phyloP scores from a whole-genome alignment of 2,329 filamentous ascomycete genomes.

The Diaporthe ampelina region DNA sequence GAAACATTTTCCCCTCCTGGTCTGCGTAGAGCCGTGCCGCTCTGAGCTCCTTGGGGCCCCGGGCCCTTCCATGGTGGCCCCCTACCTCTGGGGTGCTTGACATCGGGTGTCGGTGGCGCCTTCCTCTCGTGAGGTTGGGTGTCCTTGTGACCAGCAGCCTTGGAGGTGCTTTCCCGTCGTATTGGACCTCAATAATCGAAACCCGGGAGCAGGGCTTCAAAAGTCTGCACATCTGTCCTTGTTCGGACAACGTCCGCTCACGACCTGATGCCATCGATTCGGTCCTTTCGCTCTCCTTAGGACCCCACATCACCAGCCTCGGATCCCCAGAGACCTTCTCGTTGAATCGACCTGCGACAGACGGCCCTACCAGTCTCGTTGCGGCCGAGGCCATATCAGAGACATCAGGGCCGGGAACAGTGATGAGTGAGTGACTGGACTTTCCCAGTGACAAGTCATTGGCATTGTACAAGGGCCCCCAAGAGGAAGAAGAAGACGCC shows the following conservation, averaged over 20 bases:
- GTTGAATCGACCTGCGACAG: slow-evolving; percentile 11
- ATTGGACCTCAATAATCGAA: slow-evolving; percentile 2
- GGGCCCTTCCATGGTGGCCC: neutral
- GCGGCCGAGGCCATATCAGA: neutral
- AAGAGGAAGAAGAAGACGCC: neutral
- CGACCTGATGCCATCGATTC: slow-evolving; percentile 37
- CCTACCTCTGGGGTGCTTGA: neutral
- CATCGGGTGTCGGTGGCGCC: slow-evolving; percentile 32
- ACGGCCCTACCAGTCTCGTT: slow-evolving; percentile 7
- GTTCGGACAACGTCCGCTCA: slow-evolving; percentile 34
- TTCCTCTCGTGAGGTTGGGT: slow-evolving; percentile 30
- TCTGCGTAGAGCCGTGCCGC: too few relatives aligned
- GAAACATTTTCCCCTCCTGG: slow-evolving; percentile 3
- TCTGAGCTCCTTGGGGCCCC: too few relatives aligned
- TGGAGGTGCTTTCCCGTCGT: neutral
- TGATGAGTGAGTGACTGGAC: neutral
- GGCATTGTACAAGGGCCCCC: neutral
- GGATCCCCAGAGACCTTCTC: slow-evolving; percentile 33
- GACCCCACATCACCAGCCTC: slow-evolving; percentile 30
- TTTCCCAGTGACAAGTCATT: neutral
- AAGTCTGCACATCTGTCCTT: slow-evolving; percentile 21
- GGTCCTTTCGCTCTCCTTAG: slow-evolving; percentile 33
- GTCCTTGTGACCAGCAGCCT: slow-evolving; percentile 26
- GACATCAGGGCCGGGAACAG: too few relatives aligned
- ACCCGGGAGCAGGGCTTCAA: slow-evolving; percentile 5